Evolutionary conservation across 306 rosid species (phyloP), one percentile per base, ranked within the genome.

Genomic region (Castanopsis chinensis): DNA sequence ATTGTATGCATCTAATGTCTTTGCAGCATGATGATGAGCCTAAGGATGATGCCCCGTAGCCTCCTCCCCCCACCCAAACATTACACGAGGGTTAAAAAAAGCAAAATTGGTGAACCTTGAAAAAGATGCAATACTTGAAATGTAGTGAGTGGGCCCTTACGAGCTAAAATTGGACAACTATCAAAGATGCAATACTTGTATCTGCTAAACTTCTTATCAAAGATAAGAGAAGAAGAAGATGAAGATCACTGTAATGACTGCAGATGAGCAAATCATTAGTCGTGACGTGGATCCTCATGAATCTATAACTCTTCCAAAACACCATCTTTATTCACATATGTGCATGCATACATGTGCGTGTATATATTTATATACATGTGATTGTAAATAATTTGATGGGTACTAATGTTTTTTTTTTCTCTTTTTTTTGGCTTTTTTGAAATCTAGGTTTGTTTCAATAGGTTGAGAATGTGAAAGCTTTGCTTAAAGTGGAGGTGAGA

Each of bases 231-330:
- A 71, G 61, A 65, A 45, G 79, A 83, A 85, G 87, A 93, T 94
- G 98, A 94, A 86, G 86, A 91, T 94, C 91, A 94, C 97, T 71
- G 95, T 94, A 59, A 94, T 94, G 97, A 89, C 97, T 28, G 85
- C 93, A 30, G 97, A 87, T 64, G 97, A 94, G 69, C 97, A 92
- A 84, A 88, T 92, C 76, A 79, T 94, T 81, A 52, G 83, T 8
- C 78, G 92, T 67, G 99, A 92, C 74, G 97, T 94, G 58, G 99
- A 94, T 89, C 88, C 97, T 67, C 85, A 94, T 28, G 99, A 94
- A 89, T 87, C 99, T 81, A 97, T 94, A 90, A 79, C 55, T 33
- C 81, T 82, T 82, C 84, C 53, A 75, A 64, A 3, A 63, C 80
- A 64, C 68, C 2, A 45, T 67, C 72, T 67, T 67, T 19, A 1